Base-by-base conservation (phyloP, 2,329 filamentous ascomycete species). In the Aureobasidium sp. region DNA sequence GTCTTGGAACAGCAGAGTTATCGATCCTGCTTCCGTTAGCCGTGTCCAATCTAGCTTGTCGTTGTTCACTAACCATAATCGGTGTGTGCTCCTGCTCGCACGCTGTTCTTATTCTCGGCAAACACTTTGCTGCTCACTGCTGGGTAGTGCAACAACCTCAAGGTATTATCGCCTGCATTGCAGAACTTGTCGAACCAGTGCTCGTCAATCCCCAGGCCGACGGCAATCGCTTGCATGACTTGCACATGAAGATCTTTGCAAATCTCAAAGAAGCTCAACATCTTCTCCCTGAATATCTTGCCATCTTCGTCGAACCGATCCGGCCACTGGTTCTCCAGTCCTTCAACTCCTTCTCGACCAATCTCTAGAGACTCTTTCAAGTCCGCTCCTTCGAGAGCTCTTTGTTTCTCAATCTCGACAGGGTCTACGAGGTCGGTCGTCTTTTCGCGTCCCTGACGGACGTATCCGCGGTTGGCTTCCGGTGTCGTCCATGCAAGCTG, bases 241-340 rank as follows among this genome's bases (percentile, higher is more conserved):
- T 91, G 78, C 29, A 83, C 77, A 72, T 96, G 88, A 60, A 96
- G 72, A 15, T 75, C 71, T 71, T 90, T 89, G 74, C 90, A 95
- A 62, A 79, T 78, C n/a, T 79, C 79, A 66, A 87, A 88, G 73
- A 96, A 96, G 3, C 73, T 73, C 51, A 85, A 71, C 90, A 95
- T 95, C 19, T 80, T 80, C n/a, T 77, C 68, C 67, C 84, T 86
- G 77, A 93, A 92, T 64, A 77, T 75, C 61, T 84, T 83, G 1
- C 88, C 92, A 59, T 68, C 67, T n/a, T 62, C 64, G 43, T 71
- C 68, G 40, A 60, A 57, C 35, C 74, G 69, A 50, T 79, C 76
- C 0, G 86, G 92, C 92, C 92, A 96, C 64, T 82, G 84, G 69
- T 96, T 96, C 0, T 89, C 87, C 55, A 81, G 76, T 0, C 77